A percentile compares a stretch with the other conserved stretches of the same genome.
Conservation (phyloP, 2,329 filamentous ascomycete genomes). For the Claviceps maximensis region DNA sequence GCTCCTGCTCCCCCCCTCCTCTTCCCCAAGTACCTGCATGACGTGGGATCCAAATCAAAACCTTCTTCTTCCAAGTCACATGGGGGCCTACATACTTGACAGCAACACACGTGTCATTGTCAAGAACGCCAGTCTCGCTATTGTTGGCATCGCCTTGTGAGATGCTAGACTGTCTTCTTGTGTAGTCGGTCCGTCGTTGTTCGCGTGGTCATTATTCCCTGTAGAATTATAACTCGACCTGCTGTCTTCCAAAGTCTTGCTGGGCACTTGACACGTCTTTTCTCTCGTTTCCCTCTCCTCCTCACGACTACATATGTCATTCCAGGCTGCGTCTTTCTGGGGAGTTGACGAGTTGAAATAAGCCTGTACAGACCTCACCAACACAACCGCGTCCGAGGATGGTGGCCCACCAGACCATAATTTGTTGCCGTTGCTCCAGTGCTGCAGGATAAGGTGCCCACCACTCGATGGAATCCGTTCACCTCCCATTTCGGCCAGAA, state of each 20-base stretch:
- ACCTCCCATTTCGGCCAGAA: slow-evolving; percentile 43
- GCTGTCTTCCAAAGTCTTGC: slow-evolving; percentile 11
- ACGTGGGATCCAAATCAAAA: not conserved
- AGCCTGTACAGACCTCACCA: slow-evolving; percentile 57
- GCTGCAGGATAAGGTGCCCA: slow-evolving; percentile 57
- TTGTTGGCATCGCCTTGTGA: not conserved
- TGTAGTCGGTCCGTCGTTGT: not conserved
- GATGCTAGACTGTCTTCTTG: not conserved
- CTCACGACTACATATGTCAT: slow-evolving; percentile 1
- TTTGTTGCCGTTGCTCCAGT: slow-evolving; percentile 66
- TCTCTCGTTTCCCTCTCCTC: slow-evolving; percentile 3
- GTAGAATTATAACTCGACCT: slow-evolving; percentile 13
- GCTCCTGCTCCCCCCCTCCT: not conserved
- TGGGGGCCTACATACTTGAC: not conserved
- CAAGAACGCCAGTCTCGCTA: not conserved
- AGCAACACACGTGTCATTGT: not conserved
- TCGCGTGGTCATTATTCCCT: slow-evolving; percentile 1
- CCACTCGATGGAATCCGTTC: slow-evolving; percentile 43
- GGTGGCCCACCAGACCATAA: slow-evolving; percentile 63
- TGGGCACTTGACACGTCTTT: slow-evolving; percentile 14
- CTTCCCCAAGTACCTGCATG: not conserved
- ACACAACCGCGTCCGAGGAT: slow-evolving; percentile 43
- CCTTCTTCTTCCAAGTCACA: not conserved
- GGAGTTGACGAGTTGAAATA: slow-evolving; percentile 61
- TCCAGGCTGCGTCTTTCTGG: slow-evolving; percentile 1